These are phyloP conservation scores for Blastobotrys parvus DNA, from an alignment of 805 yeast species.

Conservation along the genomic window DNA sequence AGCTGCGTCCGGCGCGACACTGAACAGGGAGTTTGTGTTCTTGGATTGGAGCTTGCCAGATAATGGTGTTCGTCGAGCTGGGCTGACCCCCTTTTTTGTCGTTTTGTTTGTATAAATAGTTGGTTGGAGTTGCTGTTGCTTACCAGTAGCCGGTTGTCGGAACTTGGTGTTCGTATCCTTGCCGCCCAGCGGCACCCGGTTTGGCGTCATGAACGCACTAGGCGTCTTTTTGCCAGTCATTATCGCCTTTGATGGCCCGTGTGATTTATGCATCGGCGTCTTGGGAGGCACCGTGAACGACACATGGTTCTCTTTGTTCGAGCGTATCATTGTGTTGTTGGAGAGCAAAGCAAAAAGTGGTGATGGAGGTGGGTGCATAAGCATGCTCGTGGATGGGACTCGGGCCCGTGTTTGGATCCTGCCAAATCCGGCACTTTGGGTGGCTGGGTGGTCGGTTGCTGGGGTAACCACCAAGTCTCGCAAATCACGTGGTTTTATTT, in stretches of 20 bases:
- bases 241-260: slow-evolving; percentile 3
- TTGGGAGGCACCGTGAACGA: slow-evolving; percentile 11
- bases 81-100: not conserved
- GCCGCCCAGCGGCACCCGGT: slow-evolving; percentile 19
- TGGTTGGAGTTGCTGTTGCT: not conserved
- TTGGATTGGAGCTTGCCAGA: slow-evolving; percentile 1
- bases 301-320: slow-evolving; percentile 17
- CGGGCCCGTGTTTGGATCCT: not conserved
- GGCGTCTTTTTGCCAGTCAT: not conserved
- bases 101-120: not conserved
- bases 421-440: not conserved
- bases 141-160: not conserved
- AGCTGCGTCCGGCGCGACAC: not conserved
- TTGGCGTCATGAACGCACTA: slow-evolving; percentile 8
- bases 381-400: not conserved
- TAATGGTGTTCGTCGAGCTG: slow-evolving; percentile 7
- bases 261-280: slow-evolving; percentile 8
- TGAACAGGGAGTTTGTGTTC: not conserved
- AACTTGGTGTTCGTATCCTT: slow-evolving; percentile 15
- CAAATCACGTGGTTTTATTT: too few species aligned
- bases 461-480: too few species aligned
- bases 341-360: not conserved
- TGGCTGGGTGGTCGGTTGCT: too few species aligned
- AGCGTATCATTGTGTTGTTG: slow-evolving; percentile 5
- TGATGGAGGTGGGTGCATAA: not conserved